Evolutionary conservation across 2,329 filamentous ascomycete genomes (phyloP).

Genomic region (Pseudogymnoascus sp.): DNA sequence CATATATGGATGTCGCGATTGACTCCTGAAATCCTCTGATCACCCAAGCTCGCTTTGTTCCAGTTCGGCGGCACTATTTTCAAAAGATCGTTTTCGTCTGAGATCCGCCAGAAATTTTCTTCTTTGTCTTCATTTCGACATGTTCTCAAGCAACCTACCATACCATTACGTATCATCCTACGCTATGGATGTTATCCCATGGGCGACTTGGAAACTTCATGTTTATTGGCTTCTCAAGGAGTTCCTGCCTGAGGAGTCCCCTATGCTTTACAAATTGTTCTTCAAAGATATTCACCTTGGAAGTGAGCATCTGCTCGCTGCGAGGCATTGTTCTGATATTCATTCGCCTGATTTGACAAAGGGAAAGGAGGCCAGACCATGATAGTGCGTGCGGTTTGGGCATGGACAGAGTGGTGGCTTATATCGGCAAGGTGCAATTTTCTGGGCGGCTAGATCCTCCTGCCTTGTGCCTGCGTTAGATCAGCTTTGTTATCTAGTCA

Average conservation of each 20-base stretch:
- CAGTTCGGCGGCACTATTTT: conserved; percentile 16
- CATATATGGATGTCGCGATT: conserved; percentile 30
- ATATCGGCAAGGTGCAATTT: conserved; percentile 13
- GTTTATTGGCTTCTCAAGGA: conserved; percentile 50
- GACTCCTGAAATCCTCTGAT: conserved; percentile 26
- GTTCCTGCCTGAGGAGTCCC: neutral
- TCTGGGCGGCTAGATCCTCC: conserved; percentile 19
- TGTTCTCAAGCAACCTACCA: conserved; percentile 30
- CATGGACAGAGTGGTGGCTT: conserved; percentile 4
- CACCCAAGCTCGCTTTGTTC: conserved; percentile 25
- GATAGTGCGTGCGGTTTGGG: neutral
- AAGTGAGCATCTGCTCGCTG: neutral
- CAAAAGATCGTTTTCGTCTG: conserved; percentile 17
- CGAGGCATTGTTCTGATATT: conserved; percentile 9
- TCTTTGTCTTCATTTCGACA: conserved; percentile 24
- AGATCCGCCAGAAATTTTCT: conserved; percentile 27
- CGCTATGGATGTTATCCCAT: conserved; percentile 42
- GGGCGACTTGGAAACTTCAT: conserved; percentile 56
- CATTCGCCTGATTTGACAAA: neutral
- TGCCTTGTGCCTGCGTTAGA: conserved; percentile 24
- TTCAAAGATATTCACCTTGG: conserved; percentile 6
- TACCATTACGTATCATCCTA: conserved; percentile 50
- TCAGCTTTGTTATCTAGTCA: conserved; percentile 30
- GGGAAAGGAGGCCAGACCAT: neutral
- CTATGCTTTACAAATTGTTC: conserved; percentile 8